Evolutionary conservation across 2,329 filamentous ascomycete species (phyloP).

Genomic region (Hypoxylon sp.): DNA sequence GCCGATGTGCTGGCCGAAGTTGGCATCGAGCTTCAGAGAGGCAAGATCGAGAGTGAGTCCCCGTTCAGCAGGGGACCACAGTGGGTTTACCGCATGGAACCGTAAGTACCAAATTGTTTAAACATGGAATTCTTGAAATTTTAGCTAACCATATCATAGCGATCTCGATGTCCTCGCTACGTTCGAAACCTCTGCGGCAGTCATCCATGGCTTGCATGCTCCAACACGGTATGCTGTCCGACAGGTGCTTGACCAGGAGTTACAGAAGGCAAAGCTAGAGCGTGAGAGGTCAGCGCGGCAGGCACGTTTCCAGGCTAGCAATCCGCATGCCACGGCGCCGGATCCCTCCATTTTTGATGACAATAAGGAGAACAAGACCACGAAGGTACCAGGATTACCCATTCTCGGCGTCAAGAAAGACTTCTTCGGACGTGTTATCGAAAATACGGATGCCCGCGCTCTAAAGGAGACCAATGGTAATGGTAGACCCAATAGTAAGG

Average conservation of each 20-base stretch:
- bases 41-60: conserved; percentile 80
- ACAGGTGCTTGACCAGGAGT: conserved; percentile 93
- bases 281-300: conserved; percentile 77
- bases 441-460: conserved; percentile 52
- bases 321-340: conserved; percentile 46
- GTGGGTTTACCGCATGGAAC: conserved; percentile 96
- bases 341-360: conserved; percentile 53
- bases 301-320: conserved; percentile 73
- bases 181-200: conserved; percentile 77
- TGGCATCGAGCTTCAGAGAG: conserved; percentile 84
- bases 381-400: conserved; percentile 49
- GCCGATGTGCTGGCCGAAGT: conserved; percentile 87
- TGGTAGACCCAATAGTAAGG: conserved; percentile 47
- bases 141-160: conserved; percentile 54
- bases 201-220: conserved; percentile 69
- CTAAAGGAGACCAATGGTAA: conserved; percentile 58
- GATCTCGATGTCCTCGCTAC: conserved; percentile 83
- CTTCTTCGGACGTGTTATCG: conserved; percentile 59
- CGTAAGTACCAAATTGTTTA: conserved; percentile 69
- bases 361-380: conserved; percentile 58
- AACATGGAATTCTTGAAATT: background rate
- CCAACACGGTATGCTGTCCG: conserved; percentile 93
- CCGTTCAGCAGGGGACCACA: conserved; percentile 71
- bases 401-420: conserved; percentile 58
- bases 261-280: conserved; percentile 78